Conservation (phyloP, 768 basidiomycete genomes). For the Butyriboletus loyo region DNA sequence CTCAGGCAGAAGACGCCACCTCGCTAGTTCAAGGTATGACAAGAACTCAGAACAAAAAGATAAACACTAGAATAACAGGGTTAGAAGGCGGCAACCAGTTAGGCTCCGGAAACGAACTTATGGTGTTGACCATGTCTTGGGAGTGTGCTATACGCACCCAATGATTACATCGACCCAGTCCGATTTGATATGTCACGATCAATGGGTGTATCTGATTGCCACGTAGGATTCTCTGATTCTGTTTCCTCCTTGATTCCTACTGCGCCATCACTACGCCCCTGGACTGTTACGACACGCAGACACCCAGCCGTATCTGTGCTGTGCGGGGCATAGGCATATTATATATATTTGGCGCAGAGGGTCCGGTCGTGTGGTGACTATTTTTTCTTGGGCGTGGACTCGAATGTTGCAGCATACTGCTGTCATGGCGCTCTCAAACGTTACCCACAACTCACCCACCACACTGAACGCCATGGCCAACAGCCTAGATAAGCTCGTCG, state of each 20-base stretch:
- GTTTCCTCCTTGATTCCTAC: not conserved
- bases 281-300: not conserved
- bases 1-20: too few species aligned
- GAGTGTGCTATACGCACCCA: not conserved
- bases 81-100: too few species aligned
- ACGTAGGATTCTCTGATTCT: not conserved
- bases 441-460: not conserved
- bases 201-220: not conserved
- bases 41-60: too few species aligned
- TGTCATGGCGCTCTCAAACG: slow-evolving; percentile 4
- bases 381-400: not conserved
- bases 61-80: too few species aligned
- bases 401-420: not conserved
- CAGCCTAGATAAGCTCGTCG: slow-evolving; percentile 24
- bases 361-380: not conserved
- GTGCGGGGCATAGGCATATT: not conserved
- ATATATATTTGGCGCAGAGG: not conserved
- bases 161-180: not conserved
- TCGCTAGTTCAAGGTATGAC: too few species aligned
- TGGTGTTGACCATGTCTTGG: slow-evolving; percentile 1
- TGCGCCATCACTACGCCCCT: not conserved
- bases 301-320: not conserved
- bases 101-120: not conserved
- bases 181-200: not conserved
- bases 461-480: not conserved